Base-by-base conservation (phyloP, 805 yeast species). In the Myxozyma lipomycoides region DNA sequence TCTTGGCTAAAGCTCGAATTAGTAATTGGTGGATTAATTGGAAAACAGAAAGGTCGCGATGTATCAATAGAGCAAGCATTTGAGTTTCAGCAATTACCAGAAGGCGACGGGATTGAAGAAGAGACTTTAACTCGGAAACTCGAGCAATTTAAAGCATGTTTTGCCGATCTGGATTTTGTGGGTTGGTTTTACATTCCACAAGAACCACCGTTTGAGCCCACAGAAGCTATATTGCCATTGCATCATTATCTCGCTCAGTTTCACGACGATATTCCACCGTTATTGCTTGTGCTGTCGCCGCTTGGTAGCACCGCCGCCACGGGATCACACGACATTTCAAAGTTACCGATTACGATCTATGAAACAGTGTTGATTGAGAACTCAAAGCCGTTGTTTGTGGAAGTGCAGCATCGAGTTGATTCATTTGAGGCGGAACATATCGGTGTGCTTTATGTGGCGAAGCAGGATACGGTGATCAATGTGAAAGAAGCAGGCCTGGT, bases 21-120 rank as follows among this genome's bases (percentile, higher is more conserved):
- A 64, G 68, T 63, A 19, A 52, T 64, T 15, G 72, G 72, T 2
- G 69, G 64, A 2, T 60, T 68, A 12, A 50, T 68, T 21, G 72
- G 72, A 10, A 55, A 58, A 3, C 60, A 63, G 19, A 57, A 49
- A 1, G 68, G 60, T 10, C 62, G 61, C 26, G 62, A 62, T 22
- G 54, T 64, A 15, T 52, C 61, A 12, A 58, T 69, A 17, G 63
- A 65, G 48, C 64, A 64, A 30, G 63, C 71, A 7, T 67, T 62
- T 44, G 72, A 67, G 45, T 51, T 66, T 49, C 48, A 41, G 34
- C 22, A 59, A 5, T 43, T 45, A 15, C 30, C 40, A 3, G 46
- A 48, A 19, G 61, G 56, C 4, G 39, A 26, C 34, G 32, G 32
- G 32, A 45, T 68, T 12, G 68, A 68, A 46, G 49, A 55, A 45